phyloP scores from a whole-genome alignment of 2,329 filamentous ascomycete species.

The Neurospora sp. region DNA sequence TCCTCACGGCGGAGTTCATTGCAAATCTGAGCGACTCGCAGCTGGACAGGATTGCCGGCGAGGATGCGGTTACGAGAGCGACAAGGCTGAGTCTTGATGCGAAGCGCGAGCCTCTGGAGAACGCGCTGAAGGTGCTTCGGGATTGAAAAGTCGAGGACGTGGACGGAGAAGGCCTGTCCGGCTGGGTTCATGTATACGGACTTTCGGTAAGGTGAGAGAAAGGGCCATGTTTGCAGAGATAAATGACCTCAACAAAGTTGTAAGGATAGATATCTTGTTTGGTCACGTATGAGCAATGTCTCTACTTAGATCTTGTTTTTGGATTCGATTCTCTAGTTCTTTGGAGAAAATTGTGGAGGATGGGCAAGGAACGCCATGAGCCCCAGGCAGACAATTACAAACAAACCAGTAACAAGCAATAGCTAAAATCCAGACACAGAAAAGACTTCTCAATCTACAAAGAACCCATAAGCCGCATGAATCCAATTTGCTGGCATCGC shows the following conservation, averaged over 20 bases:
- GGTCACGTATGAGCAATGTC: too few species aligned
- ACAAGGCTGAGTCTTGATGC: slow-evolving; percentile 33
- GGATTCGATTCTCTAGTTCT: too few species aligned
- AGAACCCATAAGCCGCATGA: too few species aligned
- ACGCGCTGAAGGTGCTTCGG: slow-evolving; percentile 20
- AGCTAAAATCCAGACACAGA: too few species aligned
- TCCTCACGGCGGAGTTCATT: slow-evolving; percentile 44
- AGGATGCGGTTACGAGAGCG: slow-evolving; percentile 34
- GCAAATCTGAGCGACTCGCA: slow-evolving; percentile 35
- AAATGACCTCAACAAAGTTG: neutral
- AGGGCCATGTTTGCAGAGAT: neutral
- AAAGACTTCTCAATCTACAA: too few species aligned
- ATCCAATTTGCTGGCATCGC: too few species aligned
- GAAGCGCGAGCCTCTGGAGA: slow-evolving; percentile 35
- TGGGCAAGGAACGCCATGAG: neutral
- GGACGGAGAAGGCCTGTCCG: neutral
- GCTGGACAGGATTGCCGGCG: slow-evolving; percentile 48
- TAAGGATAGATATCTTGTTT: too few species aligned
- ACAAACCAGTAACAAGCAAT: too few species aligned
- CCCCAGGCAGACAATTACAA: neutral
- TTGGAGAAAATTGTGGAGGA: too few species aligned
- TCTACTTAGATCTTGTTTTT: too few species aligned
- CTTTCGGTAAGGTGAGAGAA: neutral
- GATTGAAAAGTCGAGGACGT: neutral
- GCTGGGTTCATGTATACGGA: neutral